A percentile compares a stretch with the other conserved stretches of the same genome.
These are phyloP conservation scores for Rhodotorula sp. DNA, from an alignment of 1,284 basidiomycete species.

Conservation along the genomic window DNA sequence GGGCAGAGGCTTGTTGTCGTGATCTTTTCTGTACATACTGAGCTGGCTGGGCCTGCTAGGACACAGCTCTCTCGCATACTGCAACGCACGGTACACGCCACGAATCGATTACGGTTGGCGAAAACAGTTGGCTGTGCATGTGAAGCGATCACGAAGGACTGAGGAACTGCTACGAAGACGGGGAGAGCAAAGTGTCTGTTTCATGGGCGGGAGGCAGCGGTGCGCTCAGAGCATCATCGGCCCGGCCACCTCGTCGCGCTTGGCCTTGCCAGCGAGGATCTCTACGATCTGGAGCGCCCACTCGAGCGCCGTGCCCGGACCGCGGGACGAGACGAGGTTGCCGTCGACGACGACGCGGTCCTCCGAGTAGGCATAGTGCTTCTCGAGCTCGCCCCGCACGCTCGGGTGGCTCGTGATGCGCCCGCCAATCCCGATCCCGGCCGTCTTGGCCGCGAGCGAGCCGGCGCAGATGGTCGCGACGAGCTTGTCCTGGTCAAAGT, in stretches of 20 bases:
- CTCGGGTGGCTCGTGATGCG: conserved; percentile 77
- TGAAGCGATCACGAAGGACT: neutral
- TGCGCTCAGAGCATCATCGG: conserved; percentile 69
- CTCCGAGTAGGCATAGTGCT: conserved; percentile 76
- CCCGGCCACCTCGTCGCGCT: conserved; percentile 64
- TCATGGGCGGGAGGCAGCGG: neutral
- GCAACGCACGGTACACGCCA: too few species aligned
- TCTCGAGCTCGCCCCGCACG: conserved; percentile 64
- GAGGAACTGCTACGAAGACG: neutral
- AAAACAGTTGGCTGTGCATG: neutral
- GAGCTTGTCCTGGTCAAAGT: conserved; percentile 59
- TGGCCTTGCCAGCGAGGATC: conserved; percentile 64
- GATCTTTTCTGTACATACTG: neutral
- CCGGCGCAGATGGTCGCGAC: conserved; percentile 79
- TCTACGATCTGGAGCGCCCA: conserved; percentile 75
- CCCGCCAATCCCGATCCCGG: conserved; percentile 59
- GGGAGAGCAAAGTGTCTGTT: neutral
- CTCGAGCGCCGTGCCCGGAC: conserved; percentile 71
- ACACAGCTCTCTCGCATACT: too few species aligned
- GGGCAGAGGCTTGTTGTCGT: neutral
- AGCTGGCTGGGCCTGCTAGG: too few species aligned
- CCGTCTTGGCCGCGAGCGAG: conserved; percentile 64
- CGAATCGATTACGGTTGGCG: too few species aligned
- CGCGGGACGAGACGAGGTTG: conserved; percentile 76
- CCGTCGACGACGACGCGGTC: conserved; percentile 73